Evolutionary conservation across 1,139 yeast genomes (phyloP).

Genomic region (Yamadazyma aaseri): DNA sequence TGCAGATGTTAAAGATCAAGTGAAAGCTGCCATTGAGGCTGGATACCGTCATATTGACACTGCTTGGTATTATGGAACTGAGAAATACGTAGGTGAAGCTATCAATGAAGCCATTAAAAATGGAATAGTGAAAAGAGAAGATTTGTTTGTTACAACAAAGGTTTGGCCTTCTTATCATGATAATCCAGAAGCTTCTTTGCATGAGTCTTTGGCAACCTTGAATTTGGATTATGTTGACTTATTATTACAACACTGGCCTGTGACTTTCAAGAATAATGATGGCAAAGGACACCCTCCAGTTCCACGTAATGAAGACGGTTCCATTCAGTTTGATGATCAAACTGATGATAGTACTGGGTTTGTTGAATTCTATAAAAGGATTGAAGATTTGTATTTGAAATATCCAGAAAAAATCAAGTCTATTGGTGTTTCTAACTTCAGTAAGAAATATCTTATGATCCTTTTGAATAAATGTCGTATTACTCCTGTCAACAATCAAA

Average conservation of each 20-base stretch:
- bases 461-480: constrained; percentile 26
- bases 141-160: constrained; percentile 58
- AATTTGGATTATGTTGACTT: constrained; percentile 60
- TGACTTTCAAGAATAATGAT: constrained; percentile 37
- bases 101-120: constrained; percentile 46
- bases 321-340: constrained; percentile 40
- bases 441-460: constrained; percentile 35
- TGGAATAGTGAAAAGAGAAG: constrained; percentile 52
- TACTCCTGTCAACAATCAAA: constrained; percentile 39
- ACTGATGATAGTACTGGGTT: constrained; percentile 38
- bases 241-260: constrained; percentile 63
- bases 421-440: constrained; percentile 45
- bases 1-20: constrained; percentile 34
- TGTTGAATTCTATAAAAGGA: constrained; percentile 45
- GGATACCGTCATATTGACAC: constrained; percentile 44
- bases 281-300: constrained; percentile 35
- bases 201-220: constrained; percentile 33
- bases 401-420: constrained; percentile 30
- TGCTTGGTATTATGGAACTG: constrained; percentile 52
- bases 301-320: constrained; percentile 42
- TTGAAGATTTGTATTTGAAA: constrained; percentile 41
- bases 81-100: constrained; percentile 50
- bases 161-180: constrained; percentile 51
- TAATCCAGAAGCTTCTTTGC: constrained; percentile 38
- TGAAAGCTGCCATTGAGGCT: constrained; percentile 38